phyloP scores from a whole-genome alignment of 2,329 filamentous ascomycete genomes.

The Akanthomyces muscarius region DNA sequence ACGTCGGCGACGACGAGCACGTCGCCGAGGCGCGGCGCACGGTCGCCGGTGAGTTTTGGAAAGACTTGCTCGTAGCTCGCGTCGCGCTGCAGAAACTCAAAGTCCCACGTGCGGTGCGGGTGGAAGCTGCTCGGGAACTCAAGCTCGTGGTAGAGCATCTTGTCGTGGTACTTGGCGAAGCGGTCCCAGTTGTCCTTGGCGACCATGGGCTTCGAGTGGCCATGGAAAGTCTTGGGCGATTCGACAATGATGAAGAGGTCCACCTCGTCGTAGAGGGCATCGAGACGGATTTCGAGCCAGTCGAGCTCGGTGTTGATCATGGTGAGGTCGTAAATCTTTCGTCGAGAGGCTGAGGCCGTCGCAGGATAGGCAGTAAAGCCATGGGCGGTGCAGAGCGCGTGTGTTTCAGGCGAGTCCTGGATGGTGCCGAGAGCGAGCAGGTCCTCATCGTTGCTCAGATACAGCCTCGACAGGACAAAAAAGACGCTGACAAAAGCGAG shows the following conservation, averaged over 20 bases:
- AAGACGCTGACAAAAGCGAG: neutral
- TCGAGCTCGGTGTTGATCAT: constrained; percentile 62
- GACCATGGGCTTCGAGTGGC: constrained; percentile 49
- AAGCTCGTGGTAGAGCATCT: constrained; percentile 58
- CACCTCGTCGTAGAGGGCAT: constrained; percentile 53
- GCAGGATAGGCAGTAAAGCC: constrained; percentile 29
- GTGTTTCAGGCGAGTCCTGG: constrained; percentile 9
- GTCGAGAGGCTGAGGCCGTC: constrained; percentile 23
- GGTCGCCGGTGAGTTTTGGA: constrained; percentile 39
- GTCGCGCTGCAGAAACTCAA: constrained; percentile 50
- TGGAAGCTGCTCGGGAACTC: constrained; percentile 40
- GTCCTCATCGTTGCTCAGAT: neutral
- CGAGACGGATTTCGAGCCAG: constrained; percentile 61
- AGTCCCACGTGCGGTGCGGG: constrained; percentile 42
- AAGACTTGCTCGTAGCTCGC: constrained; percentile 56
- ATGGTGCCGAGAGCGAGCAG: constrained; percentile 11
- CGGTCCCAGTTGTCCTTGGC: constrained; percentile 49
- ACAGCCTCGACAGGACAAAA: constrained; percentile 10
- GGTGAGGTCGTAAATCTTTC: constrained; percentile 49
- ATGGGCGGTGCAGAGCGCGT: constrained; percentile 29
- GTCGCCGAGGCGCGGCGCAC: constrained; percentile 45
- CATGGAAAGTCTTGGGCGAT: constrained; percentile 55
- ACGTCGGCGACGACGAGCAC: constrained; percentile 58
- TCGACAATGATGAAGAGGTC: constrained; percentile 65
- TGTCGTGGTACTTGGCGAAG: constrained; percentile 50